Percentiles rank a stretch among this genome's conserved stretches.
These are phyloP conservation scores for Agastache rugosa DNA, from an alignment of 257 asterid genomes.

Conservation along the genomic window DNA sequence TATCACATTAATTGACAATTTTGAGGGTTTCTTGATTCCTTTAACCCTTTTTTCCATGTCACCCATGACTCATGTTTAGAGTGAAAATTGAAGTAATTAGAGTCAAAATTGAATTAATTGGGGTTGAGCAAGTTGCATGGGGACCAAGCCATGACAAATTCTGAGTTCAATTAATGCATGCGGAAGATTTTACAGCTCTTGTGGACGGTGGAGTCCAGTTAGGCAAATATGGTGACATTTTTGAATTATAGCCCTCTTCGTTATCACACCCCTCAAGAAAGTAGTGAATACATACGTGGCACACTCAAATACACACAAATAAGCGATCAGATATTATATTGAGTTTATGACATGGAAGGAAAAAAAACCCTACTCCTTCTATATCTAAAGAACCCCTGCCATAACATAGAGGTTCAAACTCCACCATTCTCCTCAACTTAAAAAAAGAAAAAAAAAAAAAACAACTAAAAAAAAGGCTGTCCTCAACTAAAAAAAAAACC, in stretches of 20 bases:
- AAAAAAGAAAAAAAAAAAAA: too few species aligned
- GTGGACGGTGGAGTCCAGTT: constrained; percentile 17
- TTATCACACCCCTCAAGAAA: background rate
- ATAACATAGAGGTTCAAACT: too few species aligned
- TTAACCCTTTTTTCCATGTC: too few species aligned
- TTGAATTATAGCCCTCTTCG: background rate
- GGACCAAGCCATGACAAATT: background rate
- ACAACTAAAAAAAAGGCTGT: too few species aligned
- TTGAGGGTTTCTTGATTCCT: background rate
- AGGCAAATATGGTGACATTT: constrained; percentile 7
- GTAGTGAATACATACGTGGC: background rate
- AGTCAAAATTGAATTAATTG: background rate
- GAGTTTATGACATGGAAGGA: too few species aligned
- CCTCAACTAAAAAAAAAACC: too few species aligned
- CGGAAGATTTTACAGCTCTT: background rate
- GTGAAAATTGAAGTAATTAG: too few species aligned
- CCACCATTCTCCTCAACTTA: too few species aligned
- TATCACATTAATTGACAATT: background rate
- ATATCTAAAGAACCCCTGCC: too few species aligned
- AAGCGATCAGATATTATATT: too few species aligned
- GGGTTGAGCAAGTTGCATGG: constrained; percentile 9
- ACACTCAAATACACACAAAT: background rate
- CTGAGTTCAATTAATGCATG: background rate
- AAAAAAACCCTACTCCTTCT: too few species aligned
- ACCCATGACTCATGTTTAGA: too few species aligned